Conservation (phyloP, 345 rosid species). For the Nasturtium officinale region DNA sequence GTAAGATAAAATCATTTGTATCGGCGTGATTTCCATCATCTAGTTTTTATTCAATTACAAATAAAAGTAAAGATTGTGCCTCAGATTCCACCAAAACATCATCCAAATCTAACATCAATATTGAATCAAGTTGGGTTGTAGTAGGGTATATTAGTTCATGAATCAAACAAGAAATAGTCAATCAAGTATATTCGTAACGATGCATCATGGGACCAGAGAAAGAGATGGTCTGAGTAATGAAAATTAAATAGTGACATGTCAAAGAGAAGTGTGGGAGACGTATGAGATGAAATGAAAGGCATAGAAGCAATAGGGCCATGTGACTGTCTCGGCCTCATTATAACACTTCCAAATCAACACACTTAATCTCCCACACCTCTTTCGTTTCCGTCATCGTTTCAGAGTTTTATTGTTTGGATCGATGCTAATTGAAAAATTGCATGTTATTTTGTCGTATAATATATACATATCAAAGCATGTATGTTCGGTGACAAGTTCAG, state of each 20-base stretch:
- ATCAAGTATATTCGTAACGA: constrained; percentile 27
- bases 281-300: constrained; percentile 35
- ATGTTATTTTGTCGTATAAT: constrained; percentile 34
- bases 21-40: not conserved
- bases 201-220: constrained; percentile 38
- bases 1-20: not conserved
- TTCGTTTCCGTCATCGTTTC: constrained; percentile 32
- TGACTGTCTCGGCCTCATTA: constrained; percentile 44
- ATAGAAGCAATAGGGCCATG: constrained; percentile 40
- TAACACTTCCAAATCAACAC: constrained; percentile 36
- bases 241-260: constrained; percentile 38
- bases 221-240: constrained; percentile 34
- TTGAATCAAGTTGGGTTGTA: constrained; percentile 6
- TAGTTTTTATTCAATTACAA: not conserved
- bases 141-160: constrained; percentile 16
- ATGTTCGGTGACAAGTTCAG: constrained; percentile 32
- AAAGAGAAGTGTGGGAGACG: constrained; percentile 36
- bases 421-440: constrained; percentile 32
- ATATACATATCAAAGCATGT: constrained; percentile 10
- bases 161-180: constrained; percentile 25
- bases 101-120: constrained; percentile 14
- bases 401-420: constrained; percentile 11
- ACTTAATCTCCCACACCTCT: constrained; percentile 26
- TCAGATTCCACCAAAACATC: constrained; percentile 28
- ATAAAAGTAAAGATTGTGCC: constrained; percentile 25